Conservation (phyloP, 1,139 yeast genomes). For the Hemisphaericaspora xylanilytica region DNA sequence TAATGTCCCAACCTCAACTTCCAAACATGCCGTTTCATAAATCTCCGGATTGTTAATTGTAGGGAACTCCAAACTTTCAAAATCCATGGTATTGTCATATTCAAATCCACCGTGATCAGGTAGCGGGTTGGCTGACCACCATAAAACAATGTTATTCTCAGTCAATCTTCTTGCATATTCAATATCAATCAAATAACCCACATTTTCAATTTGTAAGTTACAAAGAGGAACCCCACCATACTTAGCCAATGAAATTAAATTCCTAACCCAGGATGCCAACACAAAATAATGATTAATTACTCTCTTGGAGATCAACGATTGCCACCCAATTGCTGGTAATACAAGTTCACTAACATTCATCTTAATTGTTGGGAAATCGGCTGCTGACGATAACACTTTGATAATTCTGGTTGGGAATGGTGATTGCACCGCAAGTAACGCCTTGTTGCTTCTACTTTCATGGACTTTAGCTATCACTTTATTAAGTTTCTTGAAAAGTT, state of each 20-base stretch:
- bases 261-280: conserved; percentile 70
- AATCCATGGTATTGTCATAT: conserved; percentile 51
- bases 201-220: conserved; percentile 73
- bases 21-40: conserved; percentile 76
- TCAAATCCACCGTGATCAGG: conserved; percentile 90
- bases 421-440: conserved; percentile 71
- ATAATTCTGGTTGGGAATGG: conserved; percentile 52
- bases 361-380: conserved; percentile 64
- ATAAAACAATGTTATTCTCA: conserved; percentile 66
- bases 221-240: conserved; percentile 85
- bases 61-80: conserved; percentile 69
- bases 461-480: conserved; percentile 54
- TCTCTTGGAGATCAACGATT: conserved; percentile 62
- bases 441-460: conserved; percentile 67
- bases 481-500: conserved; percentile 54
- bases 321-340: conserved; percentile 88
- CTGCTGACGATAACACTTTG: conserved; percentile 41
- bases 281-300: conserved; percentile 71
- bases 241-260: conserved; percentile 62
- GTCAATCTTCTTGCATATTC: conserved; percentile 77
- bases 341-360: conserved; percentile 55
- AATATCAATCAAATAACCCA: conserved; percentile 78
- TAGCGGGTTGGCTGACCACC: conserved; percentile 87
- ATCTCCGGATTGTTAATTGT: conserved; percentile 76
- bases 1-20: conserved; percentile 73